phyloP scores from a whole-genome alignment of 495 filamentous ascomycete genomes.

The Aspergillus indologenus region DNA sequence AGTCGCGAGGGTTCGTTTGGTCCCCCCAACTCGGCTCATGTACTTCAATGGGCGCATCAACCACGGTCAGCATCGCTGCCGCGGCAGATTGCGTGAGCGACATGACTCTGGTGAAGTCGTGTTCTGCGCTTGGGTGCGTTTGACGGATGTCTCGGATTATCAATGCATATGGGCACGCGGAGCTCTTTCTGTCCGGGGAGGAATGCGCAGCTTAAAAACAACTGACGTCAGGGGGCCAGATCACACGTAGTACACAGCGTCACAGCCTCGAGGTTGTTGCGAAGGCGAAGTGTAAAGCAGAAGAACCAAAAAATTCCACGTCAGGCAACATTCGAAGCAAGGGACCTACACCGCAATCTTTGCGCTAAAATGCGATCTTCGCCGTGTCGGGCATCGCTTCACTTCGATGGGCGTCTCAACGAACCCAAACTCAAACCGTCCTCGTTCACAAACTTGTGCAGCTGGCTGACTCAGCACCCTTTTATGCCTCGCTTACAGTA shows the following conservation, averaged over 20 bases:
- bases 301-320: neutral
- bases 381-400: slow-evolving; percentile 8
- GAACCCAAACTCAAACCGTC: slow-evolving; percentile 11
- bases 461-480: slow-evolving; percentile 11
- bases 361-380: neutral
- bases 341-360: slow-evolving; percentile 6
- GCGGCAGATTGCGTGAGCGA: slow-evolving; percentile 33
- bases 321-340: neutral
- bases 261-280: slow-evolving; percentile 7
- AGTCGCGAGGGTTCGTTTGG: slow-evolving; percentile 46
- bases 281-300: neutral
- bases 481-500: neutral
- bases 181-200: slow-evolving; percentile 10
- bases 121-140: slow-evolving; percentile 1
- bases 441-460: slow-evolving; percentile 13
- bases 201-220: slow-evolving; percentile 18
- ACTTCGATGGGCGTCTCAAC: slow-evolving; percentile 8
- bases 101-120: slow-evolving; percentile 22
- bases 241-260: slow-evolving; percentile 10
- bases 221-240: slow-evolving; percentile 32
- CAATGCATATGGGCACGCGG: slow-evolving; percentile 22
- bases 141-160: slow-evolving; percentile 12
- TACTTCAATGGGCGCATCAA: slow-evolving; percentile 19
- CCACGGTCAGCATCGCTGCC: slow-evolving; percentile 25
- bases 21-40: slow-evolving; percentile 31